phyloP scores from a whole-genome alignment of 2,329 filamentous ascomycete genomes.

The Talaromyces islandicus region DNA sequence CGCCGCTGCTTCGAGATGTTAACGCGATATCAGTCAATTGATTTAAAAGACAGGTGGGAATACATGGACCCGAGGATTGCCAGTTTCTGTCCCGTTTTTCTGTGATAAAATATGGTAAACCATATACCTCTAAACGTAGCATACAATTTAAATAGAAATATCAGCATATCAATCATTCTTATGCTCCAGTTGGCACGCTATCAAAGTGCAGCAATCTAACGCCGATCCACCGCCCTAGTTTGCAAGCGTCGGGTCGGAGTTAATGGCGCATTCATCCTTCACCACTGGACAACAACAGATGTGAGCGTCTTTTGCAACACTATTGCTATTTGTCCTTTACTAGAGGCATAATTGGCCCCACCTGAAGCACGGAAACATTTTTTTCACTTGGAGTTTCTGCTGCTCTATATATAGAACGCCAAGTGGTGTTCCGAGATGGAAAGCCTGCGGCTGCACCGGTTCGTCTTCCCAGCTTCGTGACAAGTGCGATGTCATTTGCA shows the following conservation, averaged over 20 bases:
- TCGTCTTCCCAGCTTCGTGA: neutral
- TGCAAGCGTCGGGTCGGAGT: neutral
- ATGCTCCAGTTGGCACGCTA: too few relatives aligned
- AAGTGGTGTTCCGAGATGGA: neutral
- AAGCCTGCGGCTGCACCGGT: neutral
- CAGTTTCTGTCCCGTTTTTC: too few relatives aligned
- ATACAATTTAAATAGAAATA: too few relatives aligned
- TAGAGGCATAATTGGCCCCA: neutral
- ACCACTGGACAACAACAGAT: neutral
- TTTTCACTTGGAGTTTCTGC: neutral
- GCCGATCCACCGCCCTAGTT: too few relatives aligned
- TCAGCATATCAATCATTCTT: too few relatives aligned
- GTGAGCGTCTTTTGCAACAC: neutral
- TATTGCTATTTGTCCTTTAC: neutral
- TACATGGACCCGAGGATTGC: too few relatives aligned
- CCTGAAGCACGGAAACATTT: neutral
- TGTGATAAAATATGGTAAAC: too few relatives aligned
- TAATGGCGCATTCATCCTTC: neutral
- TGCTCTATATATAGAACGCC: neutral
- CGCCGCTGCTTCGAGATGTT: too few relatives aligned
- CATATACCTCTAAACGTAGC: too few relatives aligned
- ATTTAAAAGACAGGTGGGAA: too few relatives aligned
- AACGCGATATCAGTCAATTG: too few relatives aligned
- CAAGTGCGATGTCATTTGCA: neutral
- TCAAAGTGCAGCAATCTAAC: too few relatives aligned